These are phyloP conservation scores for Monosporozyma aquatica DNA, from an alignment of 805 yeast genomes.

Conservation along the genomic window DNA sequence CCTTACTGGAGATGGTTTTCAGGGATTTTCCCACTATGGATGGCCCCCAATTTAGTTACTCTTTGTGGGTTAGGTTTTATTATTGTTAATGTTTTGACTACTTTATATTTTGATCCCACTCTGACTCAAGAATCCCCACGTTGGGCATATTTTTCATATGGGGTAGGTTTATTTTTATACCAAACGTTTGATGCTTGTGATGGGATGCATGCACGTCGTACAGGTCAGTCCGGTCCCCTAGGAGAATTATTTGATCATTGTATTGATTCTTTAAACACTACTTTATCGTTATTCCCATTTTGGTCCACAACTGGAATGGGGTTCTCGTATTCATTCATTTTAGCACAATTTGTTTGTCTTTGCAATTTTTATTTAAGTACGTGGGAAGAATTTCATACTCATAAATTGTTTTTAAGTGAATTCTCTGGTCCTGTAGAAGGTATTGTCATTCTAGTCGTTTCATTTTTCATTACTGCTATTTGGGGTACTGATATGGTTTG, in stretches of 20 bases:
- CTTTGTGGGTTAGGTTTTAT: conserved; percentile 69
- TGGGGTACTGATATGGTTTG: conserved; percentile 62
- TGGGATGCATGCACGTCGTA: conserved; percentile 90
- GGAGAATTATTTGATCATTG: conserved; percentile 95
- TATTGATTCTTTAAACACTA: conserved; percentile 66
- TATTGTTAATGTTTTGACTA: conserved; percentile 51
- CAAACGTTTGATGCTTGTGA: conserved; percentile 97
- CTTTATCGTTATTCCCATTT: conserved; percentile 67
- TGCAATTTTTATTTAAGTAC: conserved; percentile 84
- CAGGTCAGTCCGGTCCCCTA: conserved; percentile 91
- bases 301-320: conserved; percentile 73
- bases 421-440: conserved; percentile 97
- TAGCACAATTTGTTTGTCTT: conserved; percentile 58
- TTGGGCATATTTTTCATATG: conserved; percentile 74
- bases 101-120: conserved; percentile 66
- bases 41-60: conserved; percentile 93
- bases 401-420: conserved; percentile 64
- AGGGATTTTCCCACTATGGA: conserved; percentile 64
- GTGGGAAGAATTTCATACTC: conserved; percentile 95
- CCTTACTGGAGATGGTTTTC: conserved; percentile 77
- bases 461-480: conserved; percentile 55
- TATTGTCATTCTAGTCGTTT: conserved; percentile 48
- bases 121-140: conserved; percentile 53
- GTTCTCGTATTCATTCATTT: conserved; percentile 46
- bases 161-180: conserved; percentile 76